Evolutionary conservation across 352 stramenopile species (phyloP), one percentile per base, ranked within the genome.

Genomic region (Chrysophaeum taylorii): DNA sequence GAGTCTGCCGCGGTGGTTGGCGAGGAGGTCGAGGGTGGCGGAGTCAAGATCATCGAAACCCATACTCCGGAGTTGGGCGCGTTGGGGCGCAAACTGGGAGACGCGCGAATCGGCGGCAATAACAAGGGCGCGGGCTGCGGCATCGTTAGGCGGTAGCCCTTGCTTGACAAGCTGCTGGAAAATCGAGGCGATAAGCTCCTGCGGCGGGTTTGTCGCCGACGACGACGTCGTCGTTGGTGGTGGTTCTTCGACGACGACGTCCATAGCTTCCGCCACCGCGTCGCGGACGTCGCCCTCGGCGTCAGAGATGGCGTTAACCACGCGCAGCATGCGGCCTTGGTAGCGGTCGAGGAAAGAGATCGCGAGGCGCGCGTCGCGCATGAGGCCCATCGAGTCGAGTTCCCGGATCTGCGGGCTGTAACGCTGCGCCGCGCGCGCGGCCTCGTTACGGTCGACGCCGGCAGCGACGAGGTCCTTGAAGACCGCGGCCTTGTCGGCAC

Each of bases 291-390:
- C 25, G 29, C 52, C 27, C 25, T 36, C n/a, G n/a, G n/a, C 57
- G 57, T 66, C 85, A 4, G 85, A 91, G 50, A 91, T 69, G 66
- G 82, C 89, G 60, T 91, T 91, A 31, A 91, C 84, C 1, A 89
- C 84, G 27, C 85, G 83, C 27, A 91, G 71, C 62, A 91, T 64
- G 1, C 85, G 82, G 14, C 84, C 84, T 68, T 89, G 81, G 71
- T 91, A 91, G 38, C 83, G 81, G 63, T 90, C 84, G 2, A 90
- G 79, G 43, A 88, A 70, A 42, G 85, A 70, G n/a, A 91, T 75
- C 69, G 89, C 89, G 7, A 75, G 68, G 36, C 75, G 77, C 71
- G 89, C 79, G 25, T 66, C 57, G 23, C 23, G 18, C 14, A 5
- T 9, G 36, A 66, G 27, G 57, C 57, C 57, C 57, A 66, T 66